Evolutionary conservation across 495 filamentous ascomycete genomes (phyloP), one percentile per base, ranked within the genome.

Genomic region (Talaromyces trachyspermus): DNA sequence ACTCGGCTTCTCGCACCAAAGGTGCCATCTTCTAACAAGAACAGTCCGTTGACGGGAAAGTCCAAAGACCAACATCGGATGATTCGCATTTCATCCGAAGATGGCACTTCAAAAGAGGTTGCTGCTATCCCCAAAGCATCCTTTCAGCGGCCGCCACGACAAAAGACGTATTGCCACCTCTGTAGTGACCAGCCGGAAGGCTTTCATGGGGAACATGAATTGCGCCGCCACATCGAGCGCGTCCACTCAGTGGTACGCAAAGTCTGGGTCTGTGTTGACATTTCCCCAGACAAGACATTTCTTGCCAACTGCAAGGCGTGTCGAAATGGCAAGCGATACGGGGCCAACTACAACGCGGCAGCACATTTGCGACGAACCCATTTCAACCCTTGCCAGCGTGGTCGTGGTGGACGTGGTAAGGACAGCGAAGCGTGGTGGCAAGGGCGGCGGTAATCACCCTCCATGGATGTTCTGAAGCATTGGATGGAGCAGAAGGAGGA

Each of bases 261-360:
- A 58, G 88, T 88, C 46, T 98, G 79, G 78, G 73, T 95, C 5
- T 90, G 86, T 58, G 68, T 81, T n/a, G 80, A 86, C 33, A 76
- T 82, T 39, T 79, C 77, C 3, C 57, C 70, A 0, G 72, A 74
- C 42, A 69, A 76, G 55, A 74, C 63, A 4, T 83, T 88, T 51
- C 75, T 97, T 5, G 68, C 75, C n/a, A 86, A 84, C 50, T 98
- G 92, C 76, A 95, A 95, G 61, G 79, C 85, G 30, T 98, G 92
- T 51, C 75, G 75, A 8, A 77, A 76, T 24, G 66, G 74, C 40
- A 96, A 95, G 68, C 74, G 71, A 46, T 98, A 98, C 56, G 85
- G 84, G 3, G 87, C 85, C 18, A 95, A 98, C 63, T 96, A 98
- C 60, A 98, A 98, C 54, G 91, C 91, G 1, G 88, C 90, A 2